Conservation (phyloP, 2,329 filamentous ascomycete genomes). For the Aspergillus alliaceus region DNA sequence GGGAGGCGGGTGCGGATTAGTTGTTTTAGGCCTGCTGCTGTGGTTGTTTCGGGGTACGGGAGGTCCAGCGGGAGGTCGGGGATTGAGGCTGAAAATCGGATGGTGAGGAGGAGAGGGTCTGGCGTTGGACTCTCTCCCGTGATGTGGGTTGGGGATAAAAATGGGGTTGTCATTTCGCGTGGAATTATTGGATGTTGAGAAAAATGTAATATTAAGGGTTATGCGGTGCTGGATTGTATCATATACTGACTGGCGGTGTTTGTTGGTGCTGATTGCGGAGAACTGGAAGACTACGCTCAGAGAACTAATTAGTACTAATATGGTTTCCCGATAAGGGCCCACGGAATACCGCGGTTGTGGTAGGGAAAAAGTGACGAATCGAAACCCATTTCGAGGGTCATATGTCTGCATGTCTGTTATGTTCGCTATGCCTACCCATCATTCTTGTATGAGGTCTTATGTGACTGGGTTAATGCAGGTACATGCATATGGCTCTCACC, state of each 20-base stretch:
- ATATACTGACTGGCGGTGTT: not conserved
- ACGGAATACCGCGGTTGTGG: slow-evolving; percentile 8
- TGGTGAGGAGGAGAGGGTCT: slow-evolving; percentile 66
- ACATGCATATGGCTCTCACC: not conserved
- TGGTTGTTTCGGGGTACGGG: slow-evolving; percentile 64
- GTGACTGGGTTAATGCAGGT: not conserved
- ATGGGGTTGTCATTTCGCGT: slow-evolving; percentile 19
- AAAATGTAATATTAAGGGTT: not conserved
- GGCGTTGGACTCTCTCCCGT: slow-evolving; percentile 6
- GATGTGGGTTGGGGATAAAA: slow-evolving; percentile 13
- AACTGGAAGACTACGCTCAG: not conserved
- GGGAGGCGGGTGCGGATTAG: slow-evolving; percentile 74
- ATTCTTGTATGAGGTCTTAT: not conserved
- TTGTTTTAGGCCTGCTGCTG: slow-evolving; percentile 76
- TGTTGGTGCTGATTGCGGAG: not conserved
- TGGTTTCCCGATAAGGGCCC: not conserved
- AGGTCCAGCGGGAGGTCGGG: slow-evolving; percentile 82
- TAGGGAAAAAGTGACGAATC: not conserved
- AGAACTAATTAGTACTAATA: not conserved
- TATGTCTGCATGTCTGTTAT: not conserved
- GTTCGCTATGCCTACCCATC: not conserved
- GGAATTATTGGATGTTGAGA: not conserved
- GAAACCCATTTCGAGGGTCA: not conserved
- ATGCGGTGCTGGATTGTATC: not conserved
- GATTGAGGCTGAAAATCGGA: slow-evolving; percentile 85